phyloP scores from a whole-genome alignment of 2,329 filamentous ascomycete genomes.

The Penicillium sp. region DNA sequence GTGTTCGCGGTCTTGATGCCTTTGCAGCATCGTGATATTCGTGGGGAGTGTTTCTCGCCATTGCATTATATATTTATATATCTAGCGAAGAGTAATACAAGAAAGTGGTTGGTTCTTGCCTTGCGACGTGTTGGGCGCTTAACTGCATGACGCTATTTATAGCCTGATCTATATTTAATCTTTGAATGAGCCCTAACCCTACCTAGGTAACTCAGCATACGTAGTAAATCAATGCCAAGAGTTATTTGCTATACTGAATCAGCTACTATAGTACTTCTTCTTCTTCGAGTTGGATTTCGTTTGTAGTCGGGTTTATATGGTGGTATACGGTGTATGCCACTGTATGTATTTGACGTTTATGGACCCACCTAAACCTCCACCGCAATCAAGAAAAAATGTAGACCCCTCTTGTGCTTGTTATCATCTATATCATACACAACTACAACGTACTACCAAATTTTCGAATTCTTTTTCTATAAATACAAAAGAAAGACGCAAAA shows the following conservation, averaged over 20 bases:
- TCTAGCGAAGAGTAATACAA: background rate
- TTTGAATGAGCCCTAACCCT: background rate
- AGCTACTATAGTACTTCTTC: background rate
- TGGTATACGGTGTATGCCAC: background rate
- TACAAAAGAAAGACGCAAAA: constrained; percentile 19
- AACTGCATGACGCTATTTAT: background rate
- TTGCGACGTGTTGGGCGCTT: background rate
- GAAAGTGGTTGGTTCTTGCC: background rate
- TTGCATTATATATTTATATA: background rate
- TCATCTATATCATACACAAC: background rate
- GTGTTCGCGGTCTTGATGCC: no score
- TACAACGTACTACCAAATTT: background rate
- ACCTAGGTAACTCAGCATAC: background rate
- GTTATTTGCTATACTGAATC: background rate
- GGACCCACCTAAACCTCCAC: background rate
- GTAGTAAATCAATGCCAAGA: no score
- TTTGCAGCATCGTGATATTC: background rate
- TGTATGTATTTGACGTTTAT: no score
- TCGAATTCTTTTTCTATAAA: background rate
- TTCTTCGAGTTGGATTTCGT: background rate
- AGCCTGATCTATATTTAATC: background rate
- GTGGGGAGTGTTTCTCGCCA: background rate
- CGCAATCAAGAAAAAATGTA: background rate
- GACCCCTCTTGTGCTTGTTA: background rate
- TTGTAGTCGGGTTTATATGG: background rate